A percentile compares a stretch with the other conserved stretches of the same genome.
Evolutionary conservation across 1,139 yeast genomes (phyloP).

Genomic region (Magnusiomyces ingens): DNA sequence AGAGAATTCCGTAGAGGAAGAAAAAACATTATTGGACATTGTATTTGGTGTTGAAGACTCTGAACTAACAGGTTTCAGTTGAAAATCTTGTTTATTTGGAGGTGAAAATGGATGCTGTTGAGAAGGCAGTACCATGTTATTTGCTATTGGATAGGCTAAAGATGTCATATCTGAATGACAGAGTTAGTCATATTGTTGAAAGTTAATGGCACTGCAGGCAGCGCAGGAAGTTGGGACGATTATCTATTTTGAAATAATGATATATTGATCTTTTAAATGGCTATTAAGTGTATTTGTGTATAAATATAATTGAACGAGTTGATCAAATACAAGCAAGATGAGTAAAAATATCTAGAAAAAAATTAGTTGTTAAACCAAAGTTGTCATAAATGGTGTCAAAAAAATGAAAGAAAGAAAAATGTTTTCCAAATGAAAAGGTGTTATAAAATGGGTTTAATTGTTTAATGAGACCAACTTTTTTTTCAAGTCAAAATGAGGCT

Average conservation of each 20-base stretch:
- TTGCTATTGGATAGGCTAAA: conserved; percentile 5
- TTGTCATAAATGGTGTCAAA: not conserved
- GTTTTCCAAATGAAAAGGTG: not conserved
- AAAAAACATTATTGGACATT: not conserved
- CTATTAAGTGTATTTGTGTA: too few species aligned
- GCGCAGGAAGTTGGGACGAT: not conserved
- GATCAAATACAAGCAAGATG: too few species aligned
- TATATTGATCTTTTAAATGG: too few species aligned
- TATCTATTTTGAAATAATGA: conserved; percentile 1
- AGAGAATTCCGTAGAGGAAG: not conserved
- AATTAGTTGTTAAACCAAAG: not conserved
- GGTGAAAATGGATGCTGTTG: conserved; percentile 2
- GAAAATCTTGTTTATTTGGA: not conserved
- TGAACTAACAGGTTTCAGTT: not conserved
- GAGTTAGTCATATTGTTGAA: not conserved
- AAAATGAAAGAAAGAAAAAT: conserved; percentile 1
- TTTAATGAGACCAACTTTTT: too few species aligned
- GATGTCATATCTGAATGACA: conserved; percentile 4
- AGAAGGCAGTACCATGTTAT: conserved; percentile 4
- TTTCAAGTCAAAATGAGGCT: too few species aligned
- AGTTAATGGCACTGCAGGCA: not conserved
- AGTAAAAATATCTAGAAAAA: not conserved
- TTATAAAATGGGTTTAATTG: too few species aligned
- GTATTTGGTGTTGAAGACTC: too few species aligned
- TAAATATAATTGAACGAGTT: too few species aligned